These are phyloP conservation scores for Trichophyton mentagrophytes DNA, from an alignment of 2,329 filamentous ascomycete species.

Conservation along the genomic window DNA sequence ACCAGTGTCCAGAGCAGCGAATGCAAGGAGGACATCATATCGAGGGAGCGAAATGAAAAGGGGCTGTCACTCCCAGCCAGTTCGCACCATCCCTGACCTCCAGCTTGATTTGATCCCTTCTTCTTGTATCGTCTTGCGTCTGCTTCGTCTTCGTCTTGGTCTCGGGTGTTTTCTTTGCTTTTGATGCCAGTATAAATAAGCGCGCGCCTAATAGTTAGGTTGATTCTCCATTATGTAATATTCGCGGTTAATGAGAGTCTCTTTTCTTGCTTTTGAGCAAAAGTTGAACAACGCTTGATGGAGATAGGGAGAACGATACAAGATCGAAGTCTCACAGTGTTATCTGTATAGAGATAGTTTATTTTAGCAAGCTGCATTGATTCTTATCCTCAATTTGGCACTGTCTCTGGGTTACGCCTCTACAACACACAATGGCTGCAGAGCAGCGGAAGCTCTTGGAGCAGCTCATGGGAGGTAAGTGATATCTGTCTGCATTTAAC, in stretches of 20 bases:
- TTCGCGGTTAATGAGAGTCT: neutral
- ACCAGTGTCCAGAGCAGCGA: slow-evolving; percentile 31
- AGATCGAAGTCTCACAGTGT: neutral
- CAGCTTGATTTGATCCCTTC: neutral
- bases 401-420: neutral
- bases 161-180: neutral
- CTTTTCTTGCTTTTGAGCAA: neutral
- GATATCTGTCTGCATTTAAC: neutral
- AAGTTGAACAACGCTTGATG: neutral
- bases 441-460: slow-evolving; percentile 98
- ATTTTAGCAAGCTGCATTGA: neutral
- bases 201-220: neutral
- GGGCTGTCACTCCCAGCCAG: neutral
- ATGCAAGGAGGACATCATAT: slow-evolving; percentile 32
- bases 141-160: neutral
- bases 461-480: slow-evolving; percentile 58
- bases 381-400: neutral
- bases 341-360: neutral
- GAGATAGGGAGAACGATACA: neutral
- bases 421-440: slow-evolving; percentile 59
- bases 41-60: neutral
- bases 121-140: neutral
- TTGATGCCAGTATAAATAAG: neutral
- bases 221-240: neutral
- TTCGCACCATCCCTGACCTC: neutral